Evolutionary conservation across 140 eudicot species (phyloP).

Genomic region (Bidens hawaiensis): DNA sequence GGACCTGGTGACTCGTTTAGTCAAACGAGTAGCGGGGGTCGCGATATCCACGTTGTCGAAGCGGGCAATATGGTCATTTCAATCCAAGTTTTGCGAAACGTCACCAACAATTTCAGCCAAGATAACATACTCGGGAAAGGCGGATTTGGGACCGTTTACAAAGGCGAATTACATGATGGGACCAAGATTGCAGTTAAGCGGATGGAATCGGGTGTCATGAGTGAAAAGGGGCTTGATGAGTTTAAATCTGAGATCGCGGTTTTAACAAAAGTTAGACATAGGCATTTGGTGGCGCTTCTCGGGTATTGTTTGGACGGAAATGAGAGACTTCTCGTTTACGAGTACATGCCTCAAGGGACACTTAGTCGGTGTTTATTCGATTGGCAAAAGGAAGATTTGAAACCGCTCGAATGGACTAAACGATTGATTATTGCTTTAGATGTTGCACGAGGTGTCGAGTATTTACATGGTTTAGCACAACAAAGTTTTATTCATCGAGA

Average conservation of each 20-base stretch:
- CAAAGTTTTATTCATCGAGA: constrained; percentile 89
- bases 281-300: constrained; percentile 77
- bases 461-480: constrained; percentile 74
- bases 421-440: constrained; percentile 57
- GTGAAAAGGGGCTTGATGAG: constrained; percentile 81
- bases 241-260: constrained; percentile 86
- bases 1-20: constrained; percentile 37
- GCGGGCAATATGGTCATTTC: constrained; percentile 74
- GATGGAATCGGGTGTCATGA: constrained; percentile 77
- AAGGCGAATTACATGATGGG: constrained; percentile 81
- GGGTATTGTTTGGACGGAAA: constrained; percentile 86
- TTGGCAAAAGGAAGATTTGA: constrained; percentile 56
- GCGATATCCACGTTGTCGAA: constrained; percentile 66
- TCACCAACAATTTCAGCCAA: constrained; percentile 71
- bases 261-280: constrained; percentile 74
- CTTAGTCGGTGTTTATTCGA: constrained; percentile 42
- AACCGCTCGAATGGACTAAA: constrained; percentile 64
- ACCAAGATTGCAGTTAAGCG: constrained; percentile 84
- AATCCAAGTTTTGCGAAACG: constrained; percentile 64
- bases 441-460: constrained; percentile 90
- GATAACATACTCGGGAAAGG: constrained; percentile 72
- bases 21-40: constrained; percentile 38
- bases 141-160: constrained; percentile 86
- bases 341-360: constrained; percentile 87
- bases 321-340: constrained; percentile 73